Base-by-base conservation (phyloP, 805 yeast genomes). In the Zygoascus tannicola region DNA sequence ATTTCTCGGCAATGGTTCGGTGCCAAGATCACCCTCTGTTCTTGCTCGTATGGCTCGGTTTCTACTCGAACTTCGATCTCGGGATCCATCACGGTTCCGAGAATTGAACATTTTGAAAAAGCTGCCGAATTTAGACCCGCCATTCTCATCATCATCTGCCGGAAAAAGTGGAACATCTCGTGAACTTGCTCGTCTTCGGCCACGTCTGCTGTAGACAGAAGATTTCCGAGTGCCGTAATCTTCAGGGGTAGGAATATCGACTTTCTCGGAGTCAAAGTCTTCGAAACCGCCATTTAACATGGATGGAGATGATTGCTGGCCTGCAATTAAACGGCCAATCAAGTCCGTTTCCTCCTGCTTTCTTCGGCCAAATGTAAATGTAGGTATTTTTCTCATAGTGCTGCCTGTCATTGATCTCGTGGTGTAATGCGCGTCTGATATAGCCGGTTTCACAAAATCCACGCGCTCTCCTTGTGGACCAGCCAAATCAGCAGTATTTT, bases 231-330 rank as follows among this genome's bases (percentile, higher is more conserved):
- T 32, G 4, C 40, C 40, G 22, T 41, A 23, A 20, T 34, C 38
- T 14, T 41, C 44, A 5, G 44, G 38, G 4, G 3, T 22, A 14
- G 40, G 40, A 10, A 37, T 32, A 23, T 37, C 32, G 3, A 37
- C 40, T 15, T 15, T 22, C 10, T 26, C 30, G 10, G 30, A 26
- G 30, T 26, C 30, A 12, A 26, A 26, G 10, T 26, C 30, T 12
- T 7, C 12, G 12, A 8, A 8, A 12, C 30, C 12, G 30, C 12
- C 12, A 12, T 12, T 26, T 7, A 8, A 8, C 30, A 26, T 8
- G 30, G 30, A 26, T 8, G 30, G 30, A 26, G 30, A 26, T 26
- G 30, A 26, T 26, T 7, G 12, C 30, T 7, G 12, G 10, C 7
- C 30, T 12, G 30, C 7, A 26, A 12, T 26, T 26, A 26, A 12